phyloP scores from a whole-genome alignment of 345 rosid species.

The Kernera saxatilis region DNA sequence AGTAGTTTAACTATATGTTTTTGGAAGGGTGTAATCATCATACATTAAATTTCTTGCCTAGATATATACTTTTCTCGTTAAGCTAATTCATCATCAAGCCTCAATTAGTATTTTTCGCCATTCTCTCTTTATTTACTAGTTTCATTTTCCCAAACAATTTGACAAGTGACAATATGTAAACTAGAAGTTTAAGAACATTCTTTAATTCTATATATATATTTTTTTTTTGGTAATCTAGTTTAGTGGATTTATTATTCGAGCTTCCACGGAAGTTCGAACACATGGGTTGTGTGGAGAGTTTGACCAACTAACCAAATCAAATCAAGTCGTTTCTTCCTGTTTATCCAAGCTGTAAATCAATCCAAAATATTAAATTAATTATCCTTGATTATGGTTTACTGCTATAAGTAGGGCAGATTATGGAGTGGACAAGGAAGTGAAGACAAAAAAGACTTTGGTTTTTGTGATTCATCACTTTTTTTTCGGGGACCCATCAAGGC shows the following conservation, averaged over 20 bases:
- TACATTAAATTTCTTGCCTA: constrained; percentile 16
- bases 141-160: background rate
- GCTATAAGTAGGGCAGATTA: background rate
- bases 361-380: background rate
- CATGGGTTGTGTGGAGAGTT: background rate
- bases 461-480: background rate
- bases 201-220: background rate
- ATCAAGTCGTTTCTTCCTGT: background rate
- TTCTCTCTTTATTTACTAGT: background rate
- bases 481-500: background rate
- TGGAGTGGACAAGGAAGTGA: background rate
- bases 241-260: background rate
- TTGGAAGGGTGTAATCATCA: constrained; percentile 14
- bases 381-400: background rate
- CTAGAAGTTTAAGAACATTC: background rate
- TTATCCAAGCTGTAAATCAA: background rate
- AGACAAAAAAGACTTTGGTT: constrained; percentile 15
- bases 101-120: background rate
- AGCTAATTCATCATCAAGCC: constrained; percentile 5
- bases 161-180: background rate
- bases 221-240: background rate
- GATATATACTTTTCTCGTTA: constrained; percentile 15
- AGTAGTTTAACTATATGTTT: constrained; percentile 20
- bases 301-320: background rate
- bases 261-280: background rate